Evolutionary conservation across 2,329 filamentous ascomycete genomes (phyloP).

Genomic region (Thelonectria olida): DNA sequence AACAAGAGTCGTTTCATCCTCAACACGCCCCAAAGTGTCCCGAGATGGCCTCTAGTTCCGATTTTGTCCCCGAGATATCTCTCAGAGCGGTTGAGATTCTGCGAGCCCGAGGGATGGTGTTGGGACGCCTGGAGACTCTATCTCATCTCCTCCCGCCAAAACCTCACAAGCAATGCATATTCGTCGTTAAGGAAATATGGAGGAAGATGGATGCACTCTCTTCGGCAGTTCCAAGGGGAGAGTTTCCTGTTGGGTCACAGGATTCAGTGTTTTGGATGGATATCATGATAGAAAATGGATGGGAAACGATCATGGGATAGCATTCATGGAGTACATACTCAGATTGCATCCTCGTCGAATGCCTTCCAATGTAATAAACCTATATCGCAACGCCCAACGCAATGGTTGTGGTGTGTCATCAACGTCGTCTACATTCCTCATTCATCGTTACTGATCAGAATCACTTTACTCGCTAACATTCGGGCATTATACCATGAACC

Average conservation of each 20-base stretch:
- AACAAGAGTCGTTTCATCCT: background rate
- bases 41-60: background rate
- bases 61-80: constrained; percentile 13
- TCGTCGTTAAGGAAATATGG: constrained; percentile 22
- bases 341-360: background rate
- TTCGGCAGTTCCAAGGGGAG: background rate
- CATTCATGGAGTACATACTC: background rate
- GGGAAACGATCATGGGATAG: constrained; percentile 28
- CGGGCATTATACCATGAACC: no score
- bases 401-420: no score
- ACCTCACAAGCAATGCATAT: constrained; percentile 14
- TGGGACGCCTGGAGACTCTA: constrained; percentile 12
- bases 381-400: no score
- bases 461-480: background rate
- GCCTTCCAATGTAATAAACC: no score
- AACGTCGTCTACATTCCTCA: background rate
- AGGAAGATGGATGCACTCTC: constrained; percentile 18
- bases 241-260: background rate
- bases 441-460: background rate
- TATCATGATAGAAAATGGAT: constrained; percentile 27
- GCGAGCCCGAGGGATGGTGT: constrained; percentile 13
- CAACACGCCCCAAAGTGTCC: background rate
- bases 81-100: constrained; percentile 13
- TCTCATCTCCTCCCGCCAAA: constrained; percentile 17
- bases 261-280: constrained; percentile 27